Evolutionary conservation across 176 grass and related monocot species (phyloP), one percentile per base, ranked within the genome.

Genomic region (Metroxylon sagu): DNA sequence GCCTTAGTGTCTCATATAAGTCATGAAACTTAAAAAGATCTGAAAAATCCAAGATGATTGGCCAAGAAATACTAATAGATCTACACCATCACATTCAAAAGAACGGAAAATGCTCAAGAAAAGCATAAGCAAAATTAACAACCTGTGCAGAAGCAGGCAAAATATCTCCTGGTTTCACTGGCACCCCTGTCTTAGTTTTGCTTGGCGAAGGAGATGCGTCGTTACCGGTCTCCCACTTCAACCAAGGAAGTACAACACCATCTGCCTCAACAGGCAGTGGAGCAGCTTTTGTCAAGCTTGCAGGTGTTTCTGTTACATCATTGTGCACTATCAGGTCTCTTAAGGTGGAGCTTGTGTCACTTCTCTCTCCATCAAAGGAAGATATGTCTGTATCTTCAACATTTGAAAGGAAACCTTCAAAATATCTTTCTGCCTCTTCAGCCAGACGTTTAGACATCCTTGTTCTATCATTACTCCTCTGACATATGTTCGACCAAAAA

Each of bases 331-430:
- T 23, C 17, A 73, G 39, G n/a, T 82, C 72, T 65, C 68, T 78
- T 62, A 70, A 66, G 31, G 26, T 59, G 61, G 84, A 97, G 75
- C 84, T 88, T 2, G 82, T 79, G 25, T 92, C 81, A 49, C 93
- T 98, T 82, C 76, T 88, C 78, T 98, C 93, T 48, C 72, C 87
- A 58, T 98, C 93, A 55, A 98, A 98, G 49, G 93, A 98, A 30
- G 93, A 98, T 56, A 98, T 79, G 77, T 98, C 93, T 16, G 93
- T 89, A 50, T 98, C 93, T 64, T 98, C 92, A 76, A 97, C 87
- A 71, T 92, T 98, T 63, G 73, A 89, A 31, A 98, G 74, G 64
- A 98, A 98, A 77, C 92, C 93, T 71, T 85, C 93, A 14, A 98
- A 92, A 62, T 98, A 98, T 67, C 76, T 78, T 67, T 92, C 93